phyloP scores from a whole-genome alignment of 441 rosid species.

The California macrophylla region DNA sequence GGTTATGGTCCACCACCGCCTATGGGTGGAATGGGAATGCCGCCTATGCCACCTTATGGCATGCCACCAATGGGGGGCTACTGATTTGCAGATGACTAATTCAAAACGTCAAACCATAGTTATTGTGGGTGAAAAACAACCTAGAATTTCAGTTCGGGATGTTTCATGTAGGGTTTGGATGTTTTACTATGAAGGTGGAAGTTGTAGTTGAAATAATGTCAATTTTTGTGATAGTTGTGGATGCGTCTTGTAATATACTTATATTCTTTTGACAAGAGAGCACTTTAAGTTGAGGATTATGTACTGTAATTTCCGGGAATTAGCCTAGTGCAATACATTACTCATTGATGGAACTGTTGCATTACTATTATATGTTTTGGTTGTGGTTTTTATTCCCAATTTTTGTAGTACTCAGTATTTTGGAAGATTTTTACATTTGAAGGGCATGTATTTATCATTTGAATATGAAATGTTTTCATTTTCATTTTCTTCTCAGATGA shows the following conservation, averaged over 20 bases:
- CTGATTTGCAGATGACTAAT: conserved; percentile 23
- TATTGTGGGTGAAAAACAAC: not conserved
- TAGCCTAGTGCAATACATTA: too few species aligned
- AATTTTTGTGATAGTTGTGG: conserved; percentile 5
- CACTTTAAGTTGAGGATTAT: not conserved
- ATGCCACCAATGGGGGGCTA: conserved; percentile 94
- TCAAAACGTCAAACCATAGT: too few species aligned
- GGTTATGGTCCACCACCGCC: conserved; percentile 58
- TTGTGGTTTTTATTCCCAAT: too few species aligned
- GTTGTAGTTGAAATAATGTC: not conserved
- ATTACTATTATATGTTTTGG: too few species aligned
- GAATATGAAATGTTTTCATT: not conserved
- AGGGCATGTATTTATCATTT: too few species aligned
- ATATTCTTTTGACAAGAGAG: not conserved
- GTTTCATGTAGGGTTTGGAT: too few species aligned
- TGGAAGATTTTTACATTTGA: too few species aligned
- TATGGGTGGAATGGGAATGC: conserved; percentile 90
- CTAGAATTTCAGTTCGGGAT: too few species aligned
- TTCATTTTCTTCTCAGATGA: too few species aligned
- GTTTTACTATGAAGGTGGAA: too few species aligned
- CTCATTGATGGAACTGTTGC: too few species aligned
- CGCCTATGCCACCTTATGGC: conserved; percentile 84
- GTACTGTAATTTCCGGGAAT: not conserved
- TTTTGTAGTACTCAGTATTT: too few species aligned
- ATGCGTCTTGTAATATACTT: not conserved